Conservation (phyloP, 805 yeast species). For the Metschnikowia corniflorae region DNA sequence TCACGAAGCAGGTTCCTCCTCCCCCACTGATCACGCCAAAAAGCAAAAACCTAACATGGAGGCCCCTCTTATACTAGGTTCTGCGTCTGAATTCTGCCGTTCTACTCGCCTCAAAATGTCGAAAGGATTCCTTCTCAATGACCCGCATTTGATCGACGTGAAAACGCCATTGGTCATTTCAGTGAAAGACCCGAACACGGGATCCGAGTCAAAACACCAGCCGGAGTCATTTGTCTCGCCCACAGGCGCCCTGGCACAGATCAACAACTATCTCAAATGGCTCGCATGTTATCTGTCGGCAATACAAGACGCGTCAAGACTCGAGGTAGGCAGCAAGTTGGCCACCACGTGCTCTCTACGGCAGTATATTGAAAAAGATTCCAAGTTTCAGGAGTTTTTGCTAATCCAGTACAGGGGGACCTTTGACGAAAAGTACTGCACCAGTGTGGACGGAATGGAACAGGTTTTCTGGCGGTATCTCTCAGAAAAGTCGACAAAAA, state of each 20-base stretch:
- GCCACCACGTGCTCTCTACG: constrained; percentile 53
- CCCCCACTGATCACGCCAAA: constrained; percentile 1
- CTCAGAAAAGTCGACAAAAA: constrained; percentile 7
- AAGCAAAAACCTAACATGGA: constrained; percentile 8
- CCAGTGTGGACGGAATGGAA: constrained; percentile 25
- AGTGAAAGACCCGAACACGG: constrained; percentile 3
- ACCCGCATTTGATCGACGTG: constrained; percentile 46
- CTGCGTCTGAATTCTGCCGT: constrained; percentile 44
- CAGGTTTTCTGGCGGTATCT: constrained; percentile 38
- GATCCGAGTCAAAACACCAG: constrained; percentile 1
- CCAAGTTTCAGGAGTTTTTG: constrained; percentile 36
- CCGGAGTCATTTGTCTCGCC: constrained; percentile 6
- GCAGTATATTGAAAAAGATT: constrained; percentile 57
- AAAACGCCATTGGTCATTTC: constrained; percentile 22
- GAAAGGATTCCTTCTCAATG: constrained; percentile 51
- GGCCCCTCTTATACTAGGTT: constrained; percentile 42
- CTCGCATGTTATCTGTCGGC: constrained; percentile 14
- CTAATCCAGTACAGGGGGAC: constrained; percentile 9
- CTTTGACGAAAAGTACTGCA: constrained; percentile 1
- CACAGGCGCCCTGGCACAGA: constrained; percentile 13
- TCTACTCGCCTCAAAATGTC: constrained; percentile 42
- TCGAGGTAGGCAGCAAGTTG: constrained; percentile 24
- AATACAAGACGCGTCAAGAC: constrained; percentile 16
- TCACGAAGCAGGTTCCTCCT: neutral
- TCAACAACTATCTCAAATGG: constrained; percentile 18